Evolutionary conservation across 2,329 filamentous ascomycete genomes (phyloP).

Genomic region (Cucurbitaria berberidis): DNA sequence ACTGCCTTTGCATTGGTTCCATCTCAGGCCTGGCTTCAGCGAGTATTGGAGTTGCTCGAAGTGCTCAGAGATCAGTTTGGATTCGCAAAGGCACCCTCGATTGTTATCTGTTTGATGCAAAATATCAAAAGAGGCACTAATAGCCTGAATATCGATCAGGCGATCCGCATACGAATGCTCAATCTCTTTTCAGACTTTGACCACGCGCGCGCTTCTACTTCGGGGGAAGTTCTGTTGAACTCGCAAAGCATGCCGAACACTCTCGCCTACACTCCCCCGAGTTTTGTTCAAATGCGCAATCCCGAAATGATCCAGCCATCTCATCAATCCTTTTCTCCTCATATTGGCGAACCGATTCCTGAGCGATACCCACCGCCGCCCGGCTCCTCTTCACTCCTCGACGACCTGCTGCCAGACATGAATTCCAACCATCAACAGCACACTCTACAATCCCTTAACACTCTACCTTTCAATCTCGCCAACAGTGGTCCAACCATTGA

Average conservation of each 20-base stretch:
- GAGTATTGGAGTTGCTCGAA: slow-evolving; percentile 28
- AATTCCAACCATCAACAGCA: slow-evolving; percentile 7
- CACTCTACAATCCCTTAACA: slow-evolving; percentile 6
- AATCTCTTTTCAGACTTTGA: slow-evolving; percentile 17
- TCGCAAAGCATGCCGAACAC: neutral
- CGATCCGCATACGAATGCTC: slow-evolving; percentile 17
- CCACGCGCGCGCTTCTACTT: slow-evolving; percentile 8
- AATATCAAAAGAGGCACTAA: slow-evolving; percentile 18
- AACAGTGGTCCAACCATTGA: slow-evolving; percentile 1
- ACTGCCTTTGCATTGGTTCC: slow-evolving; percentile 26
- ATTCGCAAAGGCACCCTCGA: slow-evolving; percentile 30
- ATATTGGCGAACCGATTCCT: slow-evolving; percentile 2
- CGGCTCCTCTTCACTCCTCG: slow-evolving; percentile 18
- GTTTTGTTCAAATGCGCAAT: slow-evolving; percentile 5
- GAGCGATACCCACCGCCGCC: slow-evolving; percentile 6
- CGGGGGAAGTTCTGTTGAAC: neutral
- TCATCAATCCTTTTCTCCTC: slow-evolving; percentile 12
- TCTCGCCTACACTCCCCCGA: slow-evolving; percentile 1
- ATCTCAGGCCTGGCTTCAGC: slow-evolving; percentile 26
- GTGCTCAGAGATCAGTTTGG: slow-evolving; percentile 29
- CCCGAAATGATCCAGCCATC: slow-evolving; percentile 18
- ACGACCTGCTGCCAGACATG: slow-evolving; percentile 33
- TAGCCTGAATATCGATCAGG: slow-evolving; percentile 18
- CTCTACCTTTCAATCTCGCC: slow-evolving; percentile 11
- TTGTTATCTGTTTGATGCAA: slow-evolving; percentile 30